These are phyloP conservation scores for Friedmanniomyces simplex DNA, from an alignment of 495 filamentous ascomycete genomes.

Conservation along the genomic window DNA sequence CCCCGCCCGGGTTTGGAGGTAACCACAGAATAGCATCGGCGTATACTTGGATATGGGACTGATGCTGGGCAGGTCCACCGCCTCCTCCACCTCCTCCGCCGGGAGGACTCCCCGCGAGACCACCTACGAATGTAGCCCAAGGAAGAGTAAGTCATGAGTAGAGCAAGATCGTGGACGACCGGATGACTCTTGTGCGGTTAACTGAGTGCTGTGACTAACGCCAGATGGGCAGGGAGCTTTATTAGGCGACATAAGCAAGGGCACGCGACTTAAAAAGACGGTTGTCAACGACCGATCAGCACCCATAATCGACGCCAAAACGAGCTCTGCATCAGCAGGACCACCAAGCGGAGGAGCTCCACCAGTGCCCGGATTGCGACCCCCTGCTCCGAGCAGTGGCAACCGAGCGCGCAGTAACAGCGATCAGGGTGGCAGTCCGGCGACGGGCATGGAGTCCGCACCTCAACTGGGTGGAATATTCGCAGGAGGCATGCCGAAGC, in stretches of 20 bases:
- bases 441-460: slow-evolving; percentile 39
- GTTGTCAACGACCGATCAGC: slow-evolving; percentile 93
- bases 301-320: slow-evolving; percentile 47
- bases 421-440: slow-evolving; percentile 47
- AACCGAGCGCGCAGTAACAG: slow-evolving; percentile 74
- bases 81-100: slow-evolving; percentile 52
- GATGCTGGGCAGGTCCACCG: slow-evolving; percentile 40
- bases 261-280: slow-evolving; percentile 68
- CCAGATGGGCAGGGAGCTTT: slow-evolving; percentile 59
- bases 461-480: slow-evolving; percentile 85
- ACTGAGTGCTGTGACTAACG: slow-evolving; percentile 18
- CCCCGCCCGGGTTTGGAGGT: slow-evolving; percentile 45
- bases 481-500: slow-evolving; percentile 88
- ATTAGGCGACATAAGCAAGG: slow-evolving; percentile 82
- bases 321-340: slow-evolving; percentile 45
- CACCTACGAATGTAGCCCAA: slow-evolving; percentile 38
- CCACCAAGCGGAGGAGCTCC: slow-evolving; percentile 63
- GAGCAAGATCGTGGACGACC: too few relatives aligned
- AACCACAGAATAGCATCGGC: background rate
- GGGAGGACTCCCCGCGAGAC: slow-evolving; percentile 39
- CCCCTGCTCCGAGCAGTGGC: slow-evolving; percentile 52
- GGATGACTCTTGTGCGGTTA: background rate
- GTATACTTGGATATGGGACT: background rate
- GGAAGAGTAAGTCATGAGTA: slow-evolving; percentile 42
- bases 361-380: slow-evolving; percentile 70